Percentiles rank a stretch among this genome's conserved stretches.
These are phyloP conservation scores for Rhodotorula paludigena DNA, from an alignment of 768 basidiomycete genomes.

Conservation along the genomic window DNA sequence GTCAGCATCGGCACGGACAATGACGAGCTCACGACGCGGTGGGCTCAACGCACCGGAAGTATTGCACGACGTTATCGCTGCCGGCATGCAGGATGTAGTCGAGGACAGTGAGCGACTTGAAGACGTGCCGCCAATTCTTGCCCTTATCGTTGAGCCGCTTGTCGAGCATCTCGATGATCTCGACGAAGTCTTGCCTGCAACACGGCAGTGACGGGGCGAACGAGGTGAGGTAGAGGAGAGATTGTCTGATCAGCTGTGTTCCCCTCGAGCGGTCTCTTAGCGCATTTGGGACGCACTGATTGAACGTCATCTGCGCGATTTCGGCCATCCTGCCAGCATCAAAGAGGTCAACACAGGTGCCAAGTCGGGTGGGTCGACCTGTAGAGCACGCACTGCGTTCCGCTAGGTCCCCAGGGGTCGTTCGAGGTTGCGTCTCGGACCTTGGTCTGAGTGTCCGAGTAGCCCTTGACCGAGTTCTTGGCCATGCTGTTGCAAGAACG, in stretches of 20 bases:
- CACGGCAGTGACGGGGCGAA: neutral
- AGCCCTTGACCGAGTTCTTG: conserved; percentile 52
- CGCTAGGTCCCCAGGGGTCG: conserved; percentile 95
- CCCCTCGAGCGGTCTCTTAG: neutral
- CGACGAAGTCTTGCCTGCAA: conserved; percentile 83
- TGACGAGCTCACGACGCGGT: too few relatives aligned
- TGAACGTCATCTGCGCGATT: conserved; percentile 91
- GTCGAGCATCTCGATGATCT: conserved; percentile 99
- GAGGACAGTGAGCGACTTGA: conserved; percentile 91
- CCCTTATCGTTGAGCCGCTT: conserved; percentile 98
- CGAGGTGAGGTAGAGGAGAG: neutral
- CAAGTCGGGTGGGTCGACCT: neutral
- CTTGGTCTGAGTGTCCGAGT: conserved; percentile 91
- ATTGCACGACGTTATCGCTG: conserved; percentile 96
- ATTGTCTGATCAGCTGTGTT: neutral
- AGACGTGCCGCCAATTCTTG: conserved; percentile 99
- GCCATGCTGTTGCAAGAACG: conserved; percentile 12
- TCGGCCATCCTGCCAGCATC: conserved; percentile 92
- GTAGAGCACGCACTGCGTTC: conserved; percentile 55
- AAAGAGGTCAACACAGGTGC: neutral
- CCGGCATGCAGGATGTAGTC: conserved; percentile 95
- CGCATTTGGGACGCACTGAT: conserved; percentile 64
- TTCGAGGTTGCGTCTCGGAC: conserved; percentile 61
- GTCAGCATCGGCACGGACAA: neutral
- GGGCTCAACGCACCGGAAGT: conserved; percentile 57